Evolutionary conservation across 116 monocot species (phyloP), one percentile per base, ranked within the genome.

Genomic region (Trichopus zeylanicus): DNA sequence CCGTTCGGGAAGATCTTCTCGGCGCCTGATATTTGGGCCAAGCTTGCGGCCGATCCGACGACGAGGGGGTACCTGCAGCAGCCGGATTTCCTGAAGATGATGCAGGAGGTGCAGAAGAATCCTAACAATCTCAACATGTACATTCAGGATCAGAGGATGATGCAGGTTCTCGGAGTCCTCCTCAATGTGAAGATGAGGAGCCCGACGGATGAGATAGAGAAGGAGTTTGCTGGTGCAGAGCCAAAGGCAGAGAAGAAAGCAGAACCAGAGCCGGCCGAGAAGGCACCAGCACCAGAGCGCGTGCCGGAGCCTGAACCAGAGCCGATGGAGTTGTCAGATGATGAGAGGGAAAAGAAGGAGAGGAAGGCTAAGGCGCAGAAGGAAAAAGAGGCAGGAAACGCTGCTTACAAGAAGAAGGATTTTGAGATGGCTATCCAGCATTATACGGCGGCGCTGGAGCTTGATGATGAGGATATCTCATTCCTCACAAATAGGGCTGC

Each of bases 351-450:
- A 33, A 31, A 26, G 16, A 92, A 69, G 74, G 55, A 78, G 58
- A 82, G 56, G 69, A 99, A 92, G 74, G 70, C 68, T 0, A 72
- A 80, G 66, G 88, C 99, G 13, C 92, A 78, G 72, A 91, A 79
- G 62, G 92, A 92, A 72, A 99, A 99, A 76, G 92, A 99, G 48
- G 71, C 71, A 0, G 99, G 99, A 18, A 99, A 99, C 78, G 80
- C 83, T 6, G 92, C 99, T 11, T 99, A 99, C 42, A 99, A 99
- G 51, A 99, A 88, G 80, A 99, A 99, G 71, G 92, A 92, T 66
- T 99, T 99, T 49, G 99, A 99, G 31, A 72, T 71, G n/a, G 99
- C 99, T 0, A 85, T 99, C 49, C 67, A 67, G 35, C 85, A 88
- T 63, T 99, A 92, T 38, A 81, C 69, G 0, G 68, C 53, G 24